A percentile compares a stretch with the other conserved stretches of the same genome.
These are phyloP conservation scores for Trichosporon ovoides DNA, from an alignment of 1,284 basidiomycete species.

Conservation along the genomic window DNA sequence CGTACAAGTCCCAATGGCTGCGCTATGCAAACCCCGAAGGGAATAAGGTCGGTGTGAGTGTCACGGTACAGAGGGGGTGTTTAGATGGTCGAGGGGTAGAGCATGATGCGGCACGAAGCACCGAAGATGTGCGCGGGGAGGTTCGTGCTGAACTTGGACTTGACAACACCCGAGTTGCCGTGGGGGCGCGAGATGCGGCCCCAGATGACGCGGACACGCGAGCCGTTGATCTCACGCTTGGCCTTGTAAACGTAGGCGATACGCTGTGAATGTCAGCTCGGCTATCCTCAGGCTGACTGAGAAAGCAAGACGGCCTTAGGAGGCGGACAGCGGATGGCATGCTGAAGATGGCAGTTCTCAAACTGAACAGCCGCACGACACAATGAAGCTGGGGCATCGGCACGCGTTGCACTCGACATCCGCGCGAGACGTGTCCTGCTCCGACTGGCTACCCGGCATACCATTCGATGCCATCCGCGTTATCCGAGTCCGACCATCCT, in stretches of 20 bases:
- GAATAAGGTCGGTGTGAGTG: constrained; percentile 2
- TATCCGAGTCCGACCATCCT: background rate
- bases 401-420: background rate
- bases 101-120: constrained; percentile 77
- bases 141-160: constrained; percentile 95
- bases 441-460: background rate
- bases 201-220: constrained; percentile 95
- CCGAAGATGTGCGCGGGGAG: constrained; percentile 94
- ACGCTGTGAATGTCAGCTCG: constrained; percentile 56
- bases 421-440: background rate
- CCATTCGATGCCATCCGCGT: background rate
- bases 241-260: constrained; percentile 97
- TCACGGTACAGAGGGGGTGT: constrained; percentile 9
- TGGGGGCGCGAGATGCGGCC: constrained; percentile 89
- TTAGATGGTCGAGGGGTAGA: constrained; percentile 51
- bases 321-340: too few relatives aligned
- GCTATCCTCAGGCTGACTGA: too few relatives aligned
- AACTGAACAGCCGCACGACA: too few relatives aligned
- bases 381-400: too few relatives aligned
- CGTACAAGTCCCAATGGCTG: constrained; percentile 24
- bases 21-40: constrained; percentile 16
- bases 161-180: constrained; percentile 92
- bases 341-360: too few relatives aligned
- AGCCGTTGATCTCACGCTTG: constrained; percentile 84
- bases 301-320: too few relatives aligned